Base-by-base conservation (phyloP, 1,284 basidiomycete genomes). In the Xerocomus tenax region DNA sequence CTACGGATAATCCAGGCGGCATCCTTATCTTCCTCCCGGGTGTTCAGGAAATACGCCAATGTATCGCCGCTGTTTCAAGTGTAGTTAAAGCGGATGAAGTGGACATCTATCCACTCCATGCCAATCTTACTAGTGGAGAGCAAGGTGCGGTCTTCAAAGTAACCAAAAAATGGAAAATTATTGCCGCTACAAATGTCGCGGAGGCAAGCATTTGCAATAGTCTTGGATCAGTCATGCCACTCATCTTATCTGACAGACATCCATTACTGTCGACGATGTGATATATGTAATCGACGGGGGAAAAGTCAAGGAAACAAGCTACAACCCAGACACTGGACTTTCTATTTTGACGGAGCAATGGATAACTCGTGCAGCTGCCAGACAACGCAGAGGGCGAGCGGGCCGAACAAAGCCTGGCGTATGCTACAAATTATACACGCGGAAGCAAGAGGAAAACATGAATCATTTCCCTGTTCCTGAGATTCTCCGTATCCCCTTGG, bases 211-310 rank as follows among this genome's bases (percentile, higher is more conserved):
- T 12, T 49, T 36, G 5, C 18, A 8, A 8, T n/a, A n/a, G n/a
- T n/a, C n/a, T n/a, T n/a, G 19, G 2, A 26, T 39, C 6, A 15
- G 32, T 18, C 1, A 2, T 8, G 4, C 29, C 29, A 15, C 47
- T 60, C 1, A 65, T 28, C 8, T 23, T 8, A 15, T 39, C 10
- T 6, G 36, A 30, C 71, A 96, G 79, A 96, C 93, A 1, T 93
- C 89, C 4, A 92, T 97, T 55, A 97, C 93, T 1, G 95, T 97
- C 55, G 87, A 93, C 58, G 91, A 94, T 58, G 78, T 94, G 25
- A 75, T 88, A 28, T 91, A 87, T 60, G 91, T 94, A 15, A 77
- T 95, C 35, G 91, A 93, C 58, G 72, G 81, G 0, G 94, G 94
- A 1, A 86, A 84, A 63, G 91, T 92, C 61, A 96, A 96, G 68